Conservation (phyloP, 495 filamentous ascomycete genomes). For the Letharia columbiana region DNA sequence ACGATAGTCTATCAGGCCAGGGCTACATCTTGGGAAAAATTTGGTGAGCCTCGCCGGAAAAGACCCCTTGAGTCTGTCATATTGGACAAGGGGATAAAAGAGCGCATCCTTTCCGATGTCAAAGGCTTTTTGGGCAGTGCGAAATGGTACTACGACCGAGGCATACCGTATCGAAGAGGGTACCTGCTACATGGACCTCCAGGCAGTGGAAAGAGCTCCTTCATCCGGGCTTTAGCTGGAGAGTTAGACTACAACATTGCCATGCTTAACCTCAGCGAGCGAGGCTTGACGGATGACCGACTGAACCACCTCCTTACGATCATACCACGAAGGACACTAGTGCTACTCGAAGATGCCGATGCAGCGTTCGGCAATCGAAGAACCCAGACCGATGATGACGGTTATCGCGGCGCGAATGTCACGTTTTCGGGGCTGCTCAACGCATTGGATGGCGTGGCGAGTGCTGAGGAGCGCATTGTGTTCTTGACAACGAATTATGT, state of each 20-base stretch:
- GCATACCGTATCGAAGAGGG: constrained; percentile 88
- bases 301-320: constrained; percentile 82
- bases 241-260: constrained; percentile 90
- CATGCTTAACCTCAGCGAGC: constrained; percentile 86
- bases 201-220: constrained; percentile 90
- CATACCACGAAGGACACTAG: constrained; percentile 73
- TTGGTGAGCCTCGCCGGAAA: constrained; percentile 82
- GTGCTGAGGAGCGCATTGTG: constrained; percentile 84
- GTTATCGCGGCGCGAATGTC: constrained; percentile 82
- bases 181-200: constrained; percentile 93
- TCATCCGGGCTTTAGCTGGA: constrained; percentile 90
- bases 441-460: constrained; percentile 89
- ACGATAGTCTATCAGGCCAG: constrained; percentile 82
- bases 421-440: constrained; percentile 94
- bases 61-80: constrained; percentile 82
- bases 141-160: constrained; percentile 88
- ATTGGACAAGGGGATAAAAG: constrained; percentile 76
- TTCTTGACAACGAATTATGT: constrained; percentile 95
- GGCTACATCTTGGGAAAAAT: constrained; percentile 72
- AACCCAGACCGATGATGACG: constrained; percentile 63
- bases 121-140: constrained; percentile 70
- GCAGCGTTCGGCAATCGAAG: constrained; percentile 81
- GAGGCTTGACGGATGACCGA: constrained; percentile 87
- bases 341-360: constrained; percentile 90
- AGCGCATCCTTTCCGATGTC: constrained; percentile 75